These are phyloP conservation scores for Takakia lepidozioides DNA, from an alignment of 225 moss, liverwort and hornwort genomes.

Conservation along the genomic window DNA sequence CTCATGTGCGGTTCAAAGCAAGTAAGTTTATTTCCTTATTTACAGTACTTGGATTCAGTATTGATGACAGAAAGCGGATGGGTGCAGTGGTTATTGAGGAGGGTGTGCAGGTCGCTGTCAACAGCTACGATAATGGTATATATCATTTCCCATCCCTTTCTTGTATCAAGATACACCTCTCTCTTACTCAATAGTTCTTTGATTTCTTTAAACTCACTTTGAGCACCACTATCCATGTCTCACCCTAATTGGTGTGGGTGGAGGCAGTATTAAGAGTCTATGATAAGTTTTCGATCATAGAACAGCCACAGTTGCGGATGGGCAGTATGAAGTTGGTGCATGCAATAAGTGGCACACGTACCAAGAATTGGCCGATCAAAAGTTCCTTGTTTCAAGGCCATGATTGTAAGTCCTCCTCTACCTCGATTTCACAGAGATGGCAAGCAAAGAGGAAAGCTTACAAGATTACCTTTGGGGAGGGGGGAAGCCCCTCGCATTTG, in stretches of 20 bases:
- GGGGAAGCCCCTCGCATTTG: too few relatives aligned
- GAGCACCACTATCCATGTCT: too few relatives aligned
- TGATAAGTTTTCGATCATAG: constrained; percentile 61
- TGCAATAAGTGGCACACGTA: constrained; percentile 79
- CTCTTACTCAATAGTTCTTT: too few relatives aligned
- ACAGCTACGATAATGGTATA: constrained; percentile 77
- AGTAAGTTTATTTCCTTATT: too few relatives aligned
- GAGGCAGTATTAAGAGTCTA: constrained; percentile 85
- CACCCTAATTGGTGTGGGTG: neutral
- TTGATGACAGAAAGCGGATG: neutral
- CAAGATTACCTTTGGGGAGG: too few relatives aligned
- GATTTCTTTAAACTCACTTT: neutral
- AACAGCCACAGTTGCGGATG: constrained; percentile 65
- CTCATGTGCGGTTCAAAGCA: too few relatives aligned
- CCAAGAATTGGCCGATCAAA: constrained; percentile 93
- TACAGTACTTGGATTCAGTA: too few relatives aligned
- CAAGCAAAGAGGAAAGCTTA: too few relatives aligned
- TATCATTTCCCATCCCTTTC: too few relatives aligned
- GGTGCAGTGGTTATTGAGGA: constrained; percentile 43
- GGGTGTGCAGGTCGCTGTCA: constrained; percentile 78
- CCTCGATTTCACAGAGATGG: constrained; percentile 2
- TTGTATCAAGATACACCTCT: too few relatives aligned
- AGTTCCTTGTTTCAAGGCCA: constrained; percentile 88
- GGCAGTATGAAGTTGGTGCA: constrained; percentile 62
- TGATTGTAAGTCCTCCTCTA: constrained; percentile 49